Conservation (phyloP, 305 asterid genomes). For the Fraxinus greggii region DNA sequence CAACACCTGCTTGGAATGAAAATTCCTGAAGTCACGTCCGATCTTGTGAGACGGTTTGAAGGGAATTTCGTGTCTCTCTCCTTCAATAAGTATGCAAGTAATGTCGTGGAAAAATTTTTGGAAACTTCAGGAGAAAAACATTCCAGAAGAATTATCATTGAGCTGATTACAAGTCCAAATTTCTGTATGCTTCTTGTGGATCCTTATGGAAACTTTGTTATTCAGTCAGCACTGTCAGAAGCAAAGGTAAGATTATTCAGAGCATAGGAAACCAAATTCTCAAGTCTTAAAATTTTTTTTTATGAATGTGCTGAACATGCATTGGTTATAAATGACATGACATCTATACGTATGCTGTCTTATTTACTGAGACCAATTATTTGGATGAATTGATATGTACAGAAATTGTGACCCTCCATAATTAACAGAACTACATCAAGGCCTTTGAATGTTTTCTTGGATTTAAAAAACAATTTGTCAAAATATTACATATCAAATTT, state of each 20-base stretch:
- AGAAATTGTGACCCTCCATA: neutral
- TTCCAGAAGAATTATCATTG: conserved; percentile 34
- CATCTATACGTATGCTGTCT: neutral
- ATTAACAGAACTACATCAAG: neutral
- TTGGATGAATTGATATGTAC: neutral
- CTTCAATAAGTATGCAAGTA: conserved; percentile 60
- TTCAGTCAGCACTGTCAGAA: conserved; percentile 52
- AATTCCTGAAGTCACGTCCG: conserved; percentile 31
- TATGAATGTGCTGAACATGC: neutral
- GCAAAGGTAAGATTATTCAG: conserved; percentile 42
- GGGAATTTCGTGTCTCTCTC: conserved; percentile 50
- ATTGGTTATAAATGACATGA: neutral
- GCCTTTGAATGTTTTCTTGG: neutral
- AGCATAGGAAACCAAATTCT: neutral
- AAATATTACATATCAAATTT: neutral
- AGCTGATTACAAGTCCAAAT: conserved; percentile 42
- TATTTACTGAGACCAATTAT: neutral
- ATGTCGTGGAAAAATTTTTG: conserved; percentile 65
- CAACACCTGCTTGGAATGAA: conserved; percentile 56
- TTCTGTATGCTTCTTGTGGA: conserved; percentile 47
- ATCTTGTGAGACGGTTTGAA: conserved; percentile 39
- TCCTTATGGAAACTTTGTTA: conserved; percentile 69
- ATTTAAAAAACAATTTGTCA: neutral
- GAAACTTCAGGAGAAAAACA: conserved; percentile 28
- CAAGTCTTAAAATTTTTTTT: neutral